Evolutionary conservation across 2,329 filamentous ascomycete species (phyloP).

Genomic region (Fusarium xylarioides): DNA sequence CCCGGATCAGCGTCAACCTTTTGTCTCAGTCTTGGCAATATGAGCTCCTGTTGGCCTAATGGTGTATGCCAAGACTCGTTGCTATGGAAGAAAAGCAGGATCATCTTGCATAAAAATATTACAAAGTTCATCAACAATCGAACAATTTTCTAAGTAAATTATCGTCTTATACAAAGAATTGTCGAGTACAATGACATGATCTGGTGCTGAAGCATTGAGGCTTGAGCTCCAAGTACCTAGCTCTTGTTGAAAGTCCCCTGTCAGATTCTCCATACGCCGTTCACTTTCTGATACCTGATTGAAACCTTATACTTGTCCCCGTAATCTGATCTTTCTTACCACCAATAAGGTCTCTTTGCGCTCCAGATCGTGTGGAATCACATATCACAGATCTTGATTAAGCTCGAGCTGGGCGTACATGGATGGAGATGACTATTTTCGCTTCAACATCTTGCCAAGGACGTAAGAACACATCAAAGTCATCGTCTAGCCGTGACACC

Average conservation of each 20-base stretch:
- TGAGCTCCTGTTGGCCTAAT: background rate
- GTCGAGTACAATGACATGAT: background rate
- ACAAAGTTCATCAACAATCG: rapidly evolving
- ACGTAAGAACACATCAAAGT: background rate
- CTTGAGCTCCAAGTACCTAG: background rate
- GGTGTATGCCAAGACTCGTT: background rate
- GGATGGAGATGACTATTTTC: rapidly evolving
- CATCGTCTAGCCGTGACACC: background rate
- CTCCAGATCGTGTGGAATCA: background rate
- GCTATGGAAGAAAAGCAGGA: rapidly evolving
- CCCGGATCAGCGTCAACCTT: background rate
- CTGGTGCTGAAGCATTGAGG: background rate
- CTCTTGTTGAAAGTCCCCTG: background rate
- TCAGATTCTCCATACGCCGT: background rate
- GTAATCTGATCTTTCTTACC: no score
- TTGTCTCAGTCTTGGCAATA: background rate
- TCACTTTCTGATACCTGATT: background rate
- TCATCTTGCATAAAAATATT: background rate
- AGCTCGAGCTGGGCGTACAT: background rate
- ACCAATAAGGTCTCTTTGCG: background rate
- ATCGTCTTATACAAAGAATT: background rate
- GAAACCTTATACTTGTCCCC: background rate
- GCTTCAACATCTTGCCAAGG: rapidly evolving
- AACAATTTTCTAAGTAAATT: no score
- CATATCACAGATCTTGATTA: background rate